Conservation (phyloP, 768 basidiomycete genomes). For the Auricularia cornea region DNA sequence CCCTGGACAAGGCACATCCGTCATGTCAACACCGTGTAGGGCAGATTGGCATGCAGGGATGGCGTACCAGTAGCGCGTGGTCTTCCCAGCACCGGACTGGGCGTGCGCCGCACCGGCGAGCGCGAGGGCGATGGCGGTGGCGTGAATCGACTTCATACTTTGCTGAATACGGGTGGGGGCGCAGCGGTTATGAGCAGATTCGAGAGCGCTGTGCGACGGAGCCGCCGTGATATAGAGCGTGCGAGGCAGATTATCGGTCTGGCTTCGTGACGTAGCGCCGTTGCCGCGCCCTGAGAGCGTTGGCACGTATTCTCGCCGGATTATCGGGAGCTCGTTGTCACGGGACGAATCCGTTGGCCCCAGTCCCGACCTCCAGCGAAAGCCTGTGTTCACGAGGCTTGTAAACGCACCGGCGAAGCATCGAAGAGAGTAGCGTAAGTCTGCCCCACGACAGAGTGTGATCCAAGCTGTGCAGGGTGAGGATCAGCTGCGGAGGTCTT, state of each 20-base stretch:
- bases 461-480: too few relatives aligned
- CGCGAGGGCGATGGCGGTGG: neutral
- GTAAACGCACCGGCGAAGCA: too few relatives aligned
- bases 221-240: neutral
- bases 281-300: neutral
- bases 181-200: too few relatives aligned
- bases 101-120: slow-evolving; percentile 2
- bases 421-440: too few relatives aligned
- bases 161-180: too few relatives aligned
- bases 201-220: neutral
- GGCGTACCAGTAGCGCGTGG: slow-evolving; percentile 11
- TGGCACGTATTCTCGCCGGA: neutral
- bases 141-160: neutral
- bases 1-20: slow-evolving; percentile 5
- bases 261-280: neutral
- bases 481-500: too few relatives aligned
- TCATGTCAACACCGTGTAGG: too few relatives aligned
- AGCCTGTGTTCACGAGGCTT: too few relatives aligned
- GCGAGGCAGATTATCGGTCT: neutral
- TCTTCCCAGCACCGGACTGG: slow-evolving; percentile 8
- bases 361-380: too few relatives aligned
- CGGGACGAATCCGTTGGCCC: too few relatives aligned
- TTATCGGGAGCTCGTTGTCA: neutral
- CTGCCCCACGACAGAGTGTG: too few relatives aligned
- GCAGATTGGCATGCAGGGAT: neutral